A percentile compares a stretch with the other conserved stretches of the same genome.
These are phyloP conservation scores for Schizochytrium sp. DNA, from an alignment of 108 stramenopile species.

Conservation along the genomic window DNA sequence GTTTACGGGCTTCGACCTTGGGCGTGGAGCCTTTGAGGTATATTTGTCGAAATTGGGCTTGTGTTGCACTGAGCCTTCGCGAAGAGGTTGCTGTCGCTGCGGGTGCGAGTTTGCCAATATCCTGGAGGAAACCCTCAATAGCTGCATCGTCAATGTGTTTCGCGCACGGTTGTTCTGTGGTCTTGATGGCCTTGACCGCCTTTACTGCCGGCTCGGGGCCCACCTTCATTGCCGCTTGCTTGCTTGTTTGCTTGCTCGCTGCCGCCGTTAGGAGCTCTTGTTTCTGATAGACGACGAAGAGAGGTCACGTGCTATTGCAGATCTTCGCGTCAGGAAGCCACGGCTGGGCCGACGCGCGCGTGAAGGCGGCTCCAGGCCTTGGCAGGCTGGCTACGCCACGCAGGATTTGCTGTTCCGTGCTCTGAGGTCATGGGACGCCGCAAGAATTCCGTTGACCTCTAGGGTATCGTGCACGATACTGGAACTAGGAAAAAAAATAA, in stretches of 20 bases:
- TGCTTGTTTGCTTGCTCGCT: too few species aligned
- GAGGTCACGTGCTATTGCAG: too few species aligned
- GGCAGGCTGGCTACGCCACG: too few species aligned
- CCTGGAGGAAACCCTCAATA: neutral
- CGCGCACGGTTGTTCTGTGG: neutral
- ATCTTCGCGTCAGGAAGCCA: too few species aligned
- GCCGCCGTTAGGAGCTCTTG: too few species aligned
- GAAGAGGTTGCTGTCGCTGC: neutral
- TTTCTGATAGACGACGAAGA: too few species aligned
- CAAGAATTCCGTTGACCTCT: too few species aligned
- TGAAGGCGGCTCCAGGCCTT: too few species aligned
- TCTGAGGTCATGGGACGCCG: too few species aligned
- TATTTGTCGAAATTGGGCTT: neutral
- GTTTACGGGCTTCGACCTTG: neutral
- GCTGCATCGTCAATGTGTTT: neutral
- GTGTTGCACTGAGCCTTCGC: neutral
- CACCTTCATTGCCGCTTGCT: neutral
- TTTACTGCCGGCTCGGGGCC: neutral
- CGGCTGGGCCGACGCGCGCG: too few species aligned
- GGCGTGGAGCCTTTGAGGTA: conserved; percentile 4
- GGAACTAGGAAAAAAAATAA: neutral
- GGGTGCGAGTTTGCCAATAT: neutral
- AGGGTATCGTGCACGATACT: neutral
- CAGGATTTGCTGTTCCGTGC: too few species aligned
- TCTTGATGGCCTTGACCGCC: neutral